phyloP scores from a whole-genome alignment of 1,284 basidiomycete genomes.

The Afroboletus lepidellus region DNA sequence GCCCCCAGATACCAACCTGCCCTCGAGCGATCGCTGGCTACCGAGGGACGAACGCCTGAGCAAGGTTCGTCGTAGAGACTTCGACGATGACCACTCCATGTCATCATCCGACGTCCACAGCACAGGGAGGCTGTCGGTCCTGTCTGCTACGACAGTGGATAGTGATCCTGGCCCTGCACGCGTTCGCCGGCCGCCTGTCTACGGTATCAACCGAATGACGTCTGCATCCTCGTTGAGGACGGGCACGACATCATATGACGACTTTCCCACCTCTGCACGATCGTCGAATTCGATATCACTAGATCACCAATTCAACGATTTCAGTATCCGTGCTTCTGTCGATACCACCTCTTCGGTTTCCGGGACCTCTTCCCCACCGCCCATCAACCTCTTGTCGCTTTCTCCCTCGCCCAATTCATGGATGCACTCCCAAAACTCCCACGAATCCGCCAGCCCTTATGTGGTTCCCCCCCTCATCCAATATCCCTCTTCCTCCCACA shows the following conservation, averaged over 20 bases:
- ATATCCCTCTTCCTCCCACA: constrained; percentile 40
- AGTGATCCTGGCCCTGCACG: constrained; percentile 79
- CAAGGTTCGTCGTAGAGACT: constrained; percentile 80
- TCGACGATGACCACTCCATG: constrained; percentile 88
- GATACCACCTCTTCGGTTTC: constrained; percentile 57
- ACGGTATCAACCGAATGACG: constrained; percentile 69
- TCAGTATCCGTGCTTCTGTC: constrained; percentile 71
- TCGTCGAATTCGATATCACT: constrained; percentile 82
- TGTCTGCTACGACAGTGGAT: constrained; percentile 78
- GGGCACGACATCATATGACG: constrained; percentile 57
- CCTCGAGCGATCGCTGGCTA: constrained; percentile 50
- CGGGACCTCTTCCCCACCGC: constrained; percentile 68
- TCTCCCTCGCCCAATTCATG: constrained; percentile 56
- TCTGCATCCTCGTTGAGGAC: constrained; percentile 72
- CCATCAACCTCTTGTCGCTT: constrained; percentile 69
- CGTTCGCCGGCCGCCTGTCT: constrained; percentile 57
- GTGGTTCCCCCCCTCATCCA: constrained; percentile 35
- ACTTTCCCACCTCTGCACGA: constrained; percentile 69
- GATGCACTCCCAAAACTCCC: constrained; percentile 50
- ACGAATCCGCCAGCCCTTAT: constrained; percentile 36
- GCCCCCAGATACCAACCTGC: constrained; percentile 35
- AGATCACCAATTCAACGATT: constrained; percentile 77
- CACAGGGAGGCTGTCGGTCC: constrained; percentile 64
- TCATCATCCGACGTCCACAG: constrained; percentile 83
- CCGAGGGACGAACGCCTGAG: constrained; percentile 59